These are phyloP conservation scores for Apophysomyces sp. DNA, from an alignment of 371 early-diverging fungal species.

Conservation along the genomic window DNA sequence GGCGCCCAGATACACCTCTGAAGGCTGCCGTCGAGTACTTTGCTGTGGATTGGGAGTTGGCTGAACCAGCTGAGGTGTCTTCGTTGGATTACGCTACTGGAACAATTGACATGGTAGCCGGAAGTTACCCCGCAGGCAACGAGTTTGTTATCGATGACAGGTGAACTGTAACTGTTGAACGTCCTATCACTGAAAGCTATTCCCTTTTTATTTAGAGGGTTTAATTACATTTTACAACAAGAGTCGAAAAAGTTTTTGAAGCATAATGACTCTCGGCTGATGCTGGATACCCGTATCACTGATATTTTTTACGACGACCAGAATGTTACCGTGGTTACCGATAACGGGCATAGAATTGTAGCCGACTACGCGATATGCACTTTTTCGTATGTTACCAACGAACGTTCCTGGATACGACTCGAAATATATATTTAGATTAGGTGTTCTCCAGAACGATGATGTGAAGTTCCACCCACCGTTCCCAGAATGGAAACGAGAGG, in stretches of 20 bases:
- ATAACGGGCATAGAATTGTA: conserved; percentile 27
- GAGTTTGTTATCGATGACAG: conserved; percentile 45
- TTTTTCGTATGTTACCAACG: conserved; percentile 31
- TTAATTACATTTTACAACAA: conserved; percentile 35
- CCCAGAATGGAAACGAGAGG: conserved; percentile 50
- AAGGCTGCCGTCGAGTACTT: conserved; percentile 49
- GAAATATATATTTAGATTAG: conserved; percentile 22
- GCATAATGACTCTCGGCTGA: conserved; percentile 23
- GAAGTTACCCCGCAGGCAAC: conserved; percentile 37
- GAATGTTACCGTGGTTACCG: conserved; percentile 27
- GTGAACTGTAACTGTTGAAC: conserved; percentile 1
- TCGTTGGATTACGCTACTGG: conserved; percentile 48
- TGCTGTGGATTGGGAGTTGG: conserved; percentile 47
- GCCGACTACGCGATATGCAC: conserved; percentile 49
- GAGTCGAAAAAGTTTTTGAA: conserved; percentile 26
- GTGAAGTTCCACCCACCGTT: conserved; percentile 37
- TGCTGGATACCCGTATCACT: conserved; percentile 33
- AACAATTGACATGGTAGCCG: conserved; percentile 26
- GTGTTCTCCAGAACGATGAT: conserved; percentile 38
- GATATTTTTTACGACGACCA: conserved; percentile 28
- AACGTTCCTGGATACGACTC: not conserved
- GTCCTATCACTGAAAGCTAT: not conserved
- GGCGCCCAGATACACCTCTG: conserved; percentile 36
- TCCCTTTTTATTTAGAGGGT: conserved; percentile 31
- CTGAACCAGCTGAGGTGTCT: conserved; percentile 44